Percentiles rank a stretch among this genome's conserved stretches.
These are phyloP conservation scores for Begonia loranthoides DNA, from an alignment of 306 rosid species.

Conservation along the genomic window DNA sequence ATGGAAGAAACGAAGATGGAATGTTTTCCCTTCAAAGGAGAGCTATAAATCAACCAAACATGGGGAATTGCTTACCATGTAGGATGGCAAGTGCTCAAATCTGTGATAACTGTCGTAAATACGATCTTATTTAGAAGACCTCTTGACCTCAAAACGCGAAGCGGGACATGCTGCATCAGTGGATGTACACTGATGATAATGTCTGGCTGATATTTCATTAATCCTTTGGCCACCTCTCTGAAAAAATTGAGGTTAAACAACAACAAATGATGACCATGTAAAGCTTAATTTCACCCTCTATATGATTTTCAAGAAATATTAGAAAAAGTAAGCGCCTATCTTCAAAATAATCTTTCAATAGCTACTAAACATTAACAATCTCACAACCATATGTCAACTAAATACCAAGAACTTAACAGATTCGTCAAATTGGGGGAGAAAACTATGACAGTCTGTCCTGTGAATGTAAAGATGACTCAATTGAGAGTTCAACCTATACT, in stretches of 20 bases:
- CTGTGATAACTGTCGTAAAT: slow-evolving; percentile 91
- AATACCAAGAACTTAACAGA: too few species aligned
- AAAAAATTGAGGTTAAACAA: neutral
- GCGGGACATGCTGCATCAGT: slow-evolving; percentile 95
- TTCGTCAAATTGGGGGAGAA: too few species aligned
- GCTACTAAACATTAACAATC: too few species aligned
- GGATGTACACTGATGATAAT: slow-evolving; percentile 98
- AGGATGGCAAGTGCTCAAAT: slow-evolving; percentile 99
- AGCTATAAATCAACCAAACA: neutral
- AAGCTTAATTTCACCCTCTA: too few species aligned
- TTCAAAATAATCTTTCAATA: too few species aligned
- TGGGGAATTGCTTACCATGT: slow-evolving; percentile 57
- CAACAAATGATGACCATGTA: neutral
- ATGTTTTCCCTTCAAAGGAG: slow-evolving; percentile 4
- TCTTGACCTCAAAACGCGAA: slow-evolving; percentile 72
- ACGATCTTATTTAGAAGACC: slow-evolving; percentile 86
- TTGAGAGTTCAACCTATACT: too few species aligned
- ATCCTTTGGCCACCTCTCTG: slow-evolving; percentile 81
- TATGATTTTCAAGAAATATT: too few species aligned
- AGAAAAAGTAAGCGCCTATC: too few species aligned
- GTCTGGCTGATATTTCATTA: slow-evolving; percentile 97
- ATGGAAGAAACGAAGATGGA: slow-evolving; percentile 19
- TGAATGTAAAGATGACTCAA: too few species aligned
- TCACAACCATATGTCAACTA: too few species aligned
- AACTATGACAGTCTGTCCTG: too few species aligned